A percentile compares a stretch with the other conserved stretches of the same genome.
phyloP scores from a whole-genome alignment of 768 basidiomycete species.

The Mycena capillaripes region DNA sequence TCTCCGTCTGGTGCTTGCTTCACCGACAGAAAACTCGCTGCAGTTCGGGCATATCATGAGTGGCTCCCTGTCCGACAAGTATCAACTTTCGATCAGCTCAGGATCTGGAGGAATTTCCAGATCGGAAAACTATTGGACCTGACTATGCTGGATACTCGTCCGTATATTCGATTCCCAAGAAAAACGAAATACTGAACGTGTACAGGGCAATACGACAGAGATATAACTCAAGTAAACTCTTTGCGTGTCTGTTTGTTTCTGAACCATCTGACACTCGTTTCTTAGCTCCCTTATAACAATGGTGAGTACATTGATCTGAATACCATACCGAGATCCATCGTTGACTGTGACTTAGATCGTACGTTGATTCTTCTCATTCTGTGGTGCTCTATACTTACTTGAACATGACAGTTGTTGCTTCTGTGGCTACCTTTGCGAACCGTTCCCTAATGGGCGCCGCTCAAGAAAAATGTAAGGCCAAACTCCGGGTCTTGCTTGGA shows the following conservation, averaged over 20 bases:
- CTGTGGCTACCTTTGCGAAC: constrained; percentile 55
- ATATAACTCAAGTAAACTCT: constrained; percentile 65
- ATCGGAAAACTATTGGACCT: constrained; percentile 73
- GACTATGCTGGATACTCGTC: constrained; percentile 74
- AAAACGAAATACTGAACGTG: neutral
- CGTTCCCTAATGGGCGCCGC: constrained; percentile 68
- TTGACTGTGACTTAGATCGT: neutral
- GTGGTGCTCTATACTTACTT: neutral
- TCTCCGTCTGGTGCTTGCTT: constrained; percentile 69
- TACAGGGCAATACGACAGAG: constrained; percentile 66
- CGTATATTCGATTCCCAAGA: constrained; percentile 23
- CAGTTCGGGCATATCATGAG: constrained; percentile 71
- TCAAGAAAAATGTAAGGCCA: constrained; percentile 64
- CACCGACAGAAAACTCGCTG: constrained; percentile 71
- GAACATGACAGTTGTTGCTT: constrained; percentile 59
- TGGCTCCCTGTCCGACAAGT: constrained; percentile 77
- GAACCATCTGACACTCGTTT: neutral
- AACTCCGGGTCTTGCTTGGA: neutral
- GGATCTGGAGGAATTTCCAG: constrained; percentile 76
- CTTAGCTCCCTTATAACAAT: constrained; percentile 64
- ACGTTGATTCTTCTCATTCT: neutral
- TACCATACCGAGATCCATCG: constrained; percentile 20
- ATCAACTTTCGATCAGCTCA: constrained; percentile 64
- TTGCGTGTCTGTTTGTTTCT: neutral
- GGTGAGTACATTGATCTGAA: constrained; percentile 47